A percentile compares a stretch with the other conserved stretches of the same genome.
Conservation (phyloP, 768 basidiomycete species). For the Boletus reticulatus region DNA sequence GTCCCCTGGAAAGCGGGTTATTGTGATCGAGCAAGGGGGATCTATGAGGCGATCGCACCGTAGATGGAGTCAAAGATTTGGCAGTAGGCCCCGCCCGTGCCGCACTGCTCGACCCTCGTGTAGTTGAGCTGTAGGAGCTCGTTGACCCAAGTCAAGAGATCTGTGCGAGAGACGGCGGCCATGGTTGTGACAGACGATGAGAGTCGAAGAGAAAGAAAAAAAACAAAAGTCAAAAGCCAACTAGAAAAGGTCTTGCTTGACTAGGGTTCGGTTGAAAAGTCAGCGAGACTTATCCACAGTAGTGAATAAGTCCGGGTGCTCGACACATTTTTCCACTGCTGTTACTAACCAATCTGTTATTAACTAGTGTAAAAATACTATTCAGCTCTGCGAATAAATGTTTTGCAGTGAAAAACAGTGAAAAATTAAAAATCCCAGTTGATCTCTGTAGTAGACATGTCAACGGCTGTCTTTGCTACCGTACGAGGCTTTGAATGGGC, state of each 20-base stretch:
- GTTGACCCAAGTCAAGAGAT: constrained; percentile 92
- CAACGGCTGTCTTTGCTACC: no score
- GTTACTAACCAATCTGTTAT: no score
- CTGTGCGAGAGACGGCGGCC: constrained; percentile 73
- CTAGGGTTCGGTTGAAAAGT: no score
- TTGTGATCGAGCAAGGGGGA: constrained; percentile 15
- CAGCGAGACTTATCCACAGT: no score
- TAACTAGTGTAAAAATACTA: no score
- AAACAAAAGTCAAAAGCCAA: not conserved
- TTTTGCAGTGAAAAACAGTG: no score
- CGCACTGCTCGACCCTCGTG: constrained; percentile 91
- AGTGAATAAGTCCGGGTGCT: no score
- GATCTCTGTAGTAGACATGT: no score
- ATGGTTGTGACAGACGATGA: constrained; percentile 32
- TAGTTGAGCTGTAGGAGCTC: constrained; percentile 88
- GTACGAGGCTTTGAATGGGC: no score
- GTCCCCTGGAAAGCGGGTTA: constrained; percentile 56
- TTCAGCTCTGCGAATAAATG: no score
- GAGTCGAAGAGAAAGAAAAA: not conserved
- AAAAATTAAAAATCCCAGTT: no score
- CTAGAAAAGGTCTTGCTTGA: not conserved
- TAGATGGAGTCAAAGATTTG: constrained; percentile 96
- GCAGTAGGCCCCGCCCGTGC: constrained; percentile 89
- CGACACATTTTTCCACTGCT: no score
- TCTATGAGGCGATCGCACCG: constrained; percentile 43